Evolutionary conservation across 768 basidiomycete species (phyloP), one percentile per base, ranked within the genome.

Genomic region (Tulasnella sp.): DNA sequence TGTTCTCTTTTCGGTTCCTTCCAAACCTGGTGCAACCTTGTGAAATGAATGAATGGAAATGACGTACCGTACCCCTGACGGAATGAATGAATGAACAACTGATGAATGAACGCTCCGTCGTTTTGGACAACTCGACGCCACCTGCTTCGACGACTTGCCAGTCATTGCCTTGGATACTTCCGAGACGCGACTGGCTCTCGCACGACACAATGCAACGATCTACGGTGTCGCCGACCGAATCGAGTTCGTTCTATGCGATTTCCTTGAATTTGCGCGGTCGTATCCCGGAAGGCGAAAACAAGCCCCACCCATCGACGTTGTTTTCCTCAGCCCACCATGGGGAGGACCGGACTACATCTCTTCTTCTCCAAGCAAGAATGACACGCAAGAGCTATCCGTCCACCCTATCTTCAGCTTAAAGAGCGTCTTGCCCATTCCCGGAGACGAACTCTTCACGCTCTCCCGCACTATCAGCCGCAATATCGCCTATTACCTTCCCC

Each of bases 301-400:
- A 7, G 55, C 46, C 9, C 54, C 42, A 7, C 32, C 46, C 5
- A 84, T 96, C 54, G 90, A 96, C 65, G 84, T 87, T 11, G 81
- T 94, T 14, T 96, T 97, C 66, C 79, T 96, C 45, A 92, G 89
- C 62, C 92, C 93, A 1, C 93, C 93, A 0, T 96, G 93, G 93
- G 93, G 93, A 59, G 87, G 88, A n/a, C 86, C 83, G 3, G 73
- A 74, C 1, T 89, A 88, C 63, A 71, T 86, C 36, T 67, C 71
- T 3, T 73, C 73, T 4, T 65, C 71, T 39, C 29, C 50, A 6
- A 57, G 64, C 27, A 43, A 41, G 25, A 37, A 56, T 14, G 43
- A 42, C 2, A 59, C 43, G n/a, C n/a, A 57, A 61, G 55, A 15
- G 21, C 66, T 17, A 6, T 66, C 67, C 52, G 63, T 62, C 4